Percentiles rank a stretch among this genome's conserved stretches.
Conservation (phyloP, 805 yeast species). For the Grigorovia transvaalensis region DNA sequence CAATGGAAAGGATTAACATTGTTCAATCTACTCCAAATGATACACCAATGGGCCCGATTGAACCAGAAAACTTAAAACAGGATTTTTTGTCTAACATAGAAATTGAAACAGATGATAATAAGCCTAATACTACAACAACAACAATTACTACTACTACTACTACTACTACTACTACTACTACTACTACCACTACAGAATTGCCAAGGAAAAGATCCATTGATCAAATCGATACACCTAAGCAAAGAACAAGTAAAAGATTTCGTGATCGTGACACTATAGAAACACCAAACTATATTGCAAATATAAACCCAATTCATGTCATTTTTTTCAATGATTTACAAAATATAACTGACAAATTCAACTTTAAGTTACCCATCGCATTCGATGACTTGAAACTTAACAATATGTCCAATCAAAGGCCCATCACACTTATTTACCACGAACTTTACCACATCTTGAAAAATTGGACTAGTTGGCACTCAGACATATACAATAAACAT, state of each 20-base stretch:
- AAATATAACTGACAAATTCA: background rate
- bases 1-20: constrained; percentile 38
- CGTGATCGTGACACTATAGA: constrained; percentile 17
- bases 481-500: constrained; percentile 22
- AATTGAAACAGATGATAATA: constrained; percentile 13
- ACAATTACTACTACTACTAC: too few species aligned
- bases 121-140: too few species aligned
- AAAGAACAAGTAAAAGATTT: constrained; percentile 34
- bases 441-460: constrained; percentile 29
- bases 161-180: too few species aligned
- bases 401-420: background rate
- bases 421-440: background rate
- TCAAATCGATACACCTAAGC: constrained; percentile 13
- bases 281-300: background rate
- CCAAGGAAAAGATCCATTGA: constrained; percentile 11
- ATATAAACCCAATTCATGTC: constrained; percentile 7
- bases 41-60: constrained; percentile 1
- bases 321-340: constrained; percentile 14
- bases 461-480: constrained; percentile 29
- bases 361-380: constrained; percentile 4
- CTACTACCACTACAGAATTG: constrained; percentile 1
- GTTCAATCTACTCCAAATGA: constrained; percentile 6
- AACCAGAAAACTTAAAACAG: background rate
- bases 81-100: background rate
- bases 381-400: constrained; percentile 6